These are phyloP conservation scores for Gonapodya prolifera DNA, from an alignment of 192 early-diverging fungal species.

Conservation along the genomic window DNA sequence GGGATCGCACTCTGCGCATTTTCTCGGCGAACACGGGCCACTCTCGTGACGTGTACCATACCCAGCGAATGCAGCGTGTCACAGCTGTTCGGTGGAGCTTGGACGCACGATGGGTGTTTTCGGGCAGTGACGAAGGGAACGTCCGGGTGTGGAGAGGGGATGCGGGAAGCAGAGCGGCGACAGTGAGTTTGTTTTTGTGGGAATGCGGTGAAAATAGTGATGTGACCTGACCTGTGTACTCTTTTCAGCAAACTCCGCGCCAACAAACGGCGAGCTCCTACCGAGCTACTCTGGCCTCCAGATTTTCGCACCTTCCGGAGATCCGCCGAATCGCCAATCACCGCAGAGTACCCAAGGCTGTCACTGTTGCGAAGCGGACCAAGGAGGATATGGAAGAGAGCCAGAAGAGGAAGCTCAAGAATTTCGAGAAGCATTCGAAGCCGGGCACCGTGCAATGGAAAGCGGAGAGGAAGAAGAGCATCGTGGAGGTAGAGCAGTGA, in stretches of 20 bases:
- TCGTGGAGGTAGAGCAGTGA: no score
- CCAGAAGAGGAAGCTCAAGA: not conserved
- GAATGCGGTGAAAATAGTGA: no score
- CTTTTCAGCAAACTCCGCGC: no score
- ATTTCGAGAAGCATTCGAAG: not conserved
- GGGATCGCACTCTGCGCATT: constrained; percentile 84
- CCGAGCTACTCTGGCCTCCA: no score
- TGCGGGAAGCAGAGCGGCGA: constrained; percentile 68
- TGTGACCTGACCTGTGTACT: no score
- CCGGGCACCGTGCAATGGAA: no score
- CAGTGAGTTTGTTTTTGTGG: no score
- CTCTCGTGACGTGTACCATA: constrained; percentile 88
- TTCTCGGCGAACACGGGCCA: constrained; percentile 69
- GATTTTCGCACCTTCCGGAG: not conserved
- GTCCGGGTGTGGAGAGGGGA: constrained; percentile 96
- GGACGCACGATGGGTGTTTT: constrained; percentile 90
- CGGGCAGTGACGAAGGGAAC: constrained; percentile 95
- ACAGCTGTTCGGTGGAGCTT: constrained; percentile 87
- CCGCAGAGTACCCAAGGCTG: not conserved
- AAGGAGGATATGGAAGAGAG: not conserved
- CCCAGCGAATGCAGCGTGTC: constrained; percentile 95
- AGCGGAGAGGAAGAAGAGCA: no score
- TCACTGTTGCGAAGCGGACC: not conserved
- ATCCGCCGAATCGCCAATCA: not conserved
- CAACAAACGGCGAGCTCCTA: no score